A percentile compares a stretch with the other conserved stretches of the same genome.
These are phyloP conservation scores for Phytophthora citricola DNA, from an alignment of 352 stramenopile genomes.

Conservation along the genomic window DNA sequence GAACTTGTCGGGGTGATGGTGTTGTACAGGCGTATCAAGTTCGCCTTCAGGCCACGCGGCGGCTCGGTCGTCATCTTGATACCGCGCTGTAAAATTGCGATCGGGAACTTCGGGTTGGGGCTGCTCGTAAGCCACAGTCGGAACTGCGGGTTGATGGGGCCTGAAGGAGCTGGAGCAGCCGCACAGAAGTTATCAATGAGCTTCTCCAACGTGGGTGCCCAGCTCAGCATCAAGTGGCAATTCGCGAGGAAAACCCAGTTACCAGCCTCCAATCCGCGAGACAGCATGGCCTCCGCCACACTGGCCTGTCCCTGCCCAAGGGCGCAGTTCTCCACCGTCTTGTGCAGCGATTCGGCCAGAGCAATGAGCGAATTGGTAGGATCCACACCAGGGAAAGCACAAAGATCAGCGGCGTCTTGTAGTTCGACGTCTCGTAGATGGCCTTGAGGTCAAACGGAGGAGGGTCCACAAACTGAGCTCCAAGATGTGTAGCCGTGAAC, in stretches of 20 bases:
- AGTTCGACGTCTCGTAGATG: constrained; percentile 90
- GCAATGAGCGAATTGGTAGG: constrained; percentile 93
- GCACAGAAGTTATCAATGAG: constrained; percentile 92
- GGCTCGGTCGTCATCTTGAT: constrained; percentile 98
- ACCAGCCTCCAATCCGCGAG: constrained; percentile 84
- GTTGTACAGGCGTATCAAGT: constrained; percentile 95
- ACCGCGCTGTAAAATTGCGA: constrained; percentile 93
- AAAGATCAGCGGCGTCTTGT: constrained; percentile 95
- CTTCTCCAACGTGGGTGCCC: constrained; percentile 95
- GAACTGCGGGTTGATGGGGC: constrained; percentile 87
- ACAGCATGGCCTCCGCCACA: constrained; percentile 90
- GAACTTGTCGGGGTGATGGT: constrained; percentile 91
- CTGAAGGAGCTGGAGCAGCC: constrained; percentile 36
- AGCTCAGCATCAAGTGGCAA: constrained; percentile 96
- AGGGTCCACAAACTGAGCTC: constrained; percentile 93
- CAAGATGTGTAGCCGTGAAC: constrained; percentile 93
- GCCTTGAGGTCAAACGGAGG: constrained; percentile 93
- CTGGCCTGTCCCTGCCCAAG: constrained; percentile 94
- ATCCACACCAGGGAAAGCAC: constrained; percentile 95
- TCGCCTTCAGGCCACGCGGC: constrained; percentile 92
- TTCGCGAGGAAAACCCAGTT: constrained; percentile 97
- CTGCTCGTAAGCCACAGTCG: constrained; percentile 94
- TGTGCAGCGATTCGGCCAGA: constrained; percentile 80
- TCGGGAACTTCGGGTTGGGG: constrained; percentile 95
- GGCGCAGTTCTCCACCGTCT: constrained; percentile 92